A percentile compares a stretch with the other conserved stretches of the same genome.
Evolutionary conservation across 2,329 filamentous ascomycete species (phyloP).

Genomic region (Aspergillus sp.): DNA sequence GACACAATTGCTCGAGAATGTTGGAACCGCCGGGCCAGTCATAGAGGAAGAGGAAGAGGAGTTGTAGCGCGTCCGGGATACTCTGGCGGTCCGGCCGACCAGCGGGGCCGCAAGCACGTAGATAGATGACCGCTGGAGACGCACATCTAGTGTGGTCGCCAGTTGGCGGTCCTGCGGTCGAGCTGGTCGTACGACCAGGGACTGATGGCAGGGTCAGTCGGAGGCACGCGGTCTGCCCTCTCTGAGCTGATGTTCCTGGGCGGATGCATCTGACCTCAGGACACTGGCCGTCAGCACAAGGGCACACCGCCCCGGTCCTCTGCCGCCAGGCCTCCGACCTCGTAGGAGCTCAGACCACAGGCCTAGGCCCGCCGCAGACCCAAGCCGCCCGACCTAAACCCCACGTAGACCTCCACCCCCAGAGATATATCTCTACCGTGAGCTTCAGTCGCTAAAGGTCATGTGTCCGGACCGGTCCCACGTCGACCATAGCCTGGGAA

Average conservation of each 20-base stretch:
- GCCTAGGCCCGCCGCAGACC: too few relatives aligned
- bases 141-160: neutral
- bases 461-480: neutral
- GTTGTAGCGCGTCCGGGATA: neutral
- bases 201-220: neutral
- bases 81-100: slow-evolving; percentile 5
- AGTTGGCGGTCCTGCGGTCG: slow-evolving; percentile 3
- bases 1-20: slow-evolving; percentile 11
- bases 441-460: neutral
- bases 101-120: slow-evolving; percentile 7
- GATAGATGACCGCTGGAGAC: neutral
- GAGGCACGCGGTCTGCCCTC: neutral
- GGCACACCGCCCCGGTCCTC: too few relatives aligned
- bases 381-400: too few relatives aligned
- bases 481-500: neutral
- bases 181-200: neutral
- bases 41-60: neutral
- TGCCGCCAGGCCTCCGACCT: too few relatives aligned
- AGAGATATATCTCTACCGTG: neutral
- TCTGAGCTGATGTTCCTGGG: neutral
- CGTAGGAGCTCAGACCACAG: too few relatives aligned
- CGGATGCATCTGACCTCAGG: neutral
- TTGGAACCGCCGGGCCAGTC: neutral
- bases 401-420: neutral
- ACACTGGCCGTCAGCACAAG: neutral